Conservation (phyloP, 495 filamentous ascomycete genomes). For the Paragyromitra xinjiangensis region DNA sequence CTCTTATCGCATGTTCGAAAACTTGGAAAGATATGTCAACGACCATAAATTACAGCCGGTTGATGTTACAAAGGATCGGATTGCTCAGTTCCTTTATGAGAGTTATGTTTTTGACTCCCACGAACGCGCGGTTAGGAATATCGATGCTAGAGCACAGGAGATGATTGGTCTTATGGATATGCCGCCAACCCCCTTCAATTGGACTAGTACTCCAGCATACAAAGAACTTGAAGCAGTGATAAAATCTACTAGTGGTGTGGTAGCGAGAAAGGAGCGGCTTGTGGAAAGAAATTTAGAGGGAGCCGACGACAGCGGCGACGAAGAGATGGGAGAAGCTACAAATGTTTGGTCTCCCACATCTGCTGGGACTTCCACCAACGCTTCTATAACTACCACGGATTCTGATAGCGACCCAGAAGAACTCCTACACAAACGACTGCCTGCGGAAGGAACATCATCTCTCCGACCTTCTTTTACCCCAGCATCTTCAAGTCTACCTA, state of each 20-base stretch:
- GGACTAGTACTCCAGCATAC: constrained; percentile 19
- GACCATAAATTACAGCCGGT: neutral
- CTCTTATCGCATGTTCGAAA: constrained; percentile 3
- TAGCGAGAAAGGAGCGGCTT: neutral
- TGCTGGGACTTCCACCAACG: neutral
- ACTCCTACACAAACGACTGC: neutral
- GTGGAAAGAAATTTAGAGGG: neutral
- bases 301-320: neutral
- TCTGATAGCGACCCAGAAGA: constrained; percentile 8
- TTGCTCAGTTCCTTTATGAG: neutral
- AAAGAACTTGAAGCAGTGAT: neutral
- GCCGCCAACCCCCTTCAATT: neutral
- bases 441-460: constrained; percentile 42
- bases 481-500: neutral
- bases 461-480: constrained; percentile 32
- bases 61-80: constrained; percentile 7
- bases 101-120: neutral
- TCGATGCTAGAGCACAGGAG: constrained; percentile 10
- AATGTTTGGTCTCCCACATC: neutral
- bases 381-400: constrained; percentile 13
- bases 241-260: neutral
- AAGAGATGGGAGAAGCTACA: neutral
- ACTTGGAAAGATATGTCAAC: neutral
- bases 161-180: constrained; percentile 6
- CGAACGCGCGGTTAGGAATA: neutral